Conservation (phyloP, 495 filamentous ascomycete species). For the Penicillium malachiteum region DNA sequence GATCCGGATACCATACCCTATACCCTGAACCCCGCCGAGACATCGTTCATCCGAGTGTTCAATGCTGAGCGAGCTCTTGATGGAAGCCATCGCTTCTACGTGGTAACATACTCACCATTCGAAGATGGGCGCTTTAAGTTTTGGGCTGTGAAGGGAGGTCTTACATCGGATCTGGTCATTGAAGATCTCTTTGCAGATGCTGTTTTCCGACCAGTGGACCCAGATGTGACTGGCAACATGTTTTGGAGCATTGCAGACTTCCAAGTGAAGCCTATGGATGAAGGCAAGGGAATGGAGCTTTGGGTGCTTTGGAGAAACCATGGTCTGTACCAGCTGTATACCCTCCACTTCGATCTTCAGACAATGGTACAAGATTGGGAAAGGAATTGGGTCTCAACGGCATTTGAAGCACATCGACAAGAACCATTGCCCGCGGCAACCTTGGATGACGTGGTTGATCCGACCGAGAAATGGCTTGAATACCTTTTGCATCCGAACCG, state of each 20-base stretch:
- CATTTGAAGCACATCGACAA: conserved; percentile 59
- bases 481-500: conserved; percentile 81
- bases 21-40: conserved; percentile 73
- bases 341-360: conserved; percentile 56
- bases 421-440: conserved; percentile 51
- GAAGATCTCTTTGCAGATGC: conserved; percentile 65
- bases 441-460: conserved; percentile 60
- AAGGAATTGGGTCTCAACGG: conserved; percentile 70
- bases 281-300: conserved; percentile 58
- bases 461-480: conserved; percentile 46
- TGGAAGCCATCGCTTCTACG: conserved; percentile 63
- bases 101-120: conserved; percentile 83
- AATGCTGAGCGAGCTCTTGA: conserved; percentile 52
- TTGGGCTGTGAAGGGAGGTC: conserved; percentile 72
- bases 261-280: conserved; percentile 54
- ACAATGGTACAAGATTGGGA: conserved; percentile 58
- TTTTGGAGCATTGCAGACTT: conserved; percentile 90
- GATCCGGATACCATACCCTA: conserved; percentile 60
- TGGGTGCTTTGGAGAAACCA: conserved; percentile 92
- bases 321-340: conserved; percentile 70
- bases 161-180: conserved; percentile 60
- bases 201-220: conserved; percentile 64
- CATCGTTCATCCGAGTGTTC: conserved; percentile 70
- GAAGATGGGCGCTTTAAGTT: conserved; percentile 92
- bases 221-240: conserved; percentile 67